Percentiles rank a stretch among this genome's conserved stretches.
Conservation (phyloP, 805 yeast genomes). For the Ogataea methylovora region DNA sequence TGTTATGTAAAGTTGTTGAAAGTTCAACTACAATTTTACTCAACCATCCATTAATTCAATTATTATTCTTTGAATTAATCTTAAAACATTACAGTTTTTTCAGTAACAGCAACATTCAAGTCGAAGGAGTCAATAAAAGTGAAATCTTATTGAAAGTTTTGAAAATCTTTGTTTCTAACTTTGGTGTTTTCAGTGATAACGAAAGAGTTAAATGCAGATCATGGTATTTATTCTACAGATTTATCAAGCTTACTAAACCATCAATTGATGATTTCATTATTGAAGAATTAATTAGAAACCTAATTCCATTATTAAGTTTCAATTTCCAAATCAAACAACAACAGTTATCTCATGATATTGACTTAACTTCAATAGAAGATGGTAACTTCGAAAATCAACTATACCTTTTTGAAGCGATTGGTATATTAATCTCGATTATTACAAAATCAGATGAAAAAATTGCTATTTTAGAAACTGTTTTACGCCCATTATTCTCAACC, state of each 20-base stretch:
- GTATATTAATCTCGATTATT: conserved; percentile 57
- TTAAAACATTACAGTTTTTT: conserved; percentile 70
- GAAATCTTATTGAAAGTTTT: conserved; percentile 55
- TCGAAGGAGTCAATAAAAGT: conserved; percentile 32
- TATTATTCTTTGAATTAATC: conserved; percentile 76
- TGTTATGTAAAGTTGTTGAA: conserved; percentile 41
- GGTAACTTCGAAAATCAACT: conserved; percentile 73
- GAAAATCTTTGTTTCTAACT: conserved; percentile 69
- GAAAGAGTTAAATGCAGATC: conserved; percentile 75
- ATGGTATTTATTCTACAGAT: conserved; percentile 85
- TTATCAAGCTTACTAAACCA: conserved; percentile 71
- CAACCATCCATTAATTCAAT: conserved; percentile 76
- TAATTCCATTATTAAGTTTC: conserved; percentile 57
- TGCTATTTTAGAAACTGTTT: conserved; percentile 52
- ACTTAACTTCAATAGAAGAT: conserved; percentile 39
- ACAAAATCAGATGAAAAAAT: conserved; percentile 35
- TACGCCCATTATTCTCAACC: conserved; percentile 68
- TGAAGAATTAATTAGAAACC: conserved; percentile 50
- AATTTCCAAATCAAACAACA: conserved; percentile 40
- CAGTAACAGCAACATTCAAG: conserved; percentile 32
- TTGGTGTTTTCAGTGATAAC: conserved; percentile 71
- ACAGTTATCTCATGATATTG: conserved; percentile 18
- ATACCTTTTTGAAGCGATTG: conserved; percentile 80
- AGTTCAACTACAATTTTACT: conserved; percentile 33
- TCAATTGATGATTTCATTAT: conserved; percentile 41